Evolutionary conservation across 2,329 filamentous ascomycete species (phyloP).

Genomic region (Zymoseptoria tritici): DNA sequence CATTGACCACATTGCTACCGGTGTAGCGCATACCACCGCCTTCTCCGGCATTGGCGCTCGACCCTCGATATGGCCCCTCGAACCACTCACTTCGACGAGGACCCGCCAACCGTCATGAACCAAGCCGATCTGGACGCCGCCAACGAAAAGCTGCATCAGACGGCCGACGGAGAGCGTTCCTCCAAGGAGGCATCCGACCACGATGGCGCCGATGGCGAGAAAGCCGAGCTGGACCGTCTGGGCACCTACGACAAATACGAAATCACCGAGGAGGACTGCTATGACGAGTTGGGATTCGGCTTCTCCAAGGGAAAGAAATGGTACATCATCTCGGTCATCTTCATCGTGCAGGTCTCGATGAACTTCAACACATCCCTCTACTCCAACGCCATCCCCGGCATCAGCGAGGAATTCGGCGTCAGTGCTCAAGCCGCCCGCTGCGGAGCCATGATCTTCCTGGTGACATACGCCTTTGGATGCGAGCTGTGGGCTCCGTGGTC

Average conservation of each 20-base stretch:
- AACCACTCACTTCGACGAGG: conserved; percentile 21
- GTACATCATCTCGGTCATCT: conserved; percentile 45
- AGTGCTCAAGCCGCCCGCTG: conserved; percentile 41
- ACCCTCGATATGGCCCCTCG: conserved; percentile 1
- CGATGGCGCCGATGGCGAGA: conserved; percentile 8
- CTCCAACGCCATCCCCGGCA: conserved; percentile 43
- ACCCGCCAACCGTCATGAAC: conserved; percentile 24
- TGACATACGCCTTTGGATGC: conserved; percentile 46
- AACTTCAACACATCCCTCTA: conserved; percentile 54
- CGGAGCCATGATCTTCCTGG: conserved; percentile 44
- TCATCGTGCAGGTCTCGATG: conserved; percentile 49
- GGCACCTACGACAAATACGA: conserved; percentile 39
- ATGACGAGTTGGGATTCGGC: conserved; percentile 37
- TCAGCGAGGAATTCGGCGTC: conserved; percentile 41
- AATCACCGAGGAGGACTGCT: conserved; percentile 25
- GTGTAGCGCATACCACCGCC: not conserved
- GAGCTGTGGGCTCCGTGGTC: conserved; percentile 49
- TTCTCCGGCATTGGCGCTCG: not conserved
- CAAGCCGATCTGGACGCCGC: conserved; percentile 21
- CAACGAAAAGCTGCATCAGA: conserved; percentile 23
- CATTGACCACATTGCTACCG: not conserved
- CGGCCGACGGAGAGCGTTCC: conserved; percentile 10
- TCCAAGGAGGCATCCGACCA: conserved; percentile 16
- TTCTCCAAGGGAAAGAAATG: conserved; percentile 45
- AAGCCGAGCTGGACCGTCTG: conserved; percentile 23